Conservation (phyloP, 768 basidiomycete species). For the Suillus spraguei region DNA sequence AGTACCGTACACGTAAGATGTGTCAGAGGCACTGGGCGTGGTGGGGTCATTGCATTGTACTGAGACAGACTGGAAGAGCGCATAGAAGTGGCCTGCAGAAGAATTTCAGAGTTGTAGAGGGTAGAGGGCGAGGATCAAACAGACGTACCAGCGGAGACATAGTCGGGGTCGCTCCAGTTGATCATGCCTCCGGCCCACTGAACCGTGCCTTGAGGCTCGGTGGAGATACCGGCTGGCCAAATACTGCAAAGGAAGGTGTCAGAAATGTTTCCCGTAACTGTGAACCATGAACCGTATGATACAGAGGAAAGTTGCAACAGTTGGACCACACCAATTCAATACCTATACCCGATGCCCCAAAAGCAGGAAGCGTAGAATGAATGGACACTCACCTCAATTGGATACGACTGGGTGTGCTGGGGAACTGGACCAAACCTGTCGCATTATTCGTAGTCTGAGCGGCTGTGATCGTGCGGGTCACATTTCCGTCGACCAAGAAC, state of each 20-base stretch:
- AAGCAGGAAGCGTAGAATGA: background rate
- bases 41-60: constrained; percentile 62
- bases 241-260: constrained; percentile 39
- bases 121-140: background rate
- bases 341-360: background rate
- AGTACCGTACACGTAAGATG: constrained; percentile 64
- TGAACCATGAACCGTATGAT: background rate
- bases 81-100: constrained; percentile 66
- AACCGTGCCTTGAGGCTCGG: constrained; percentile 66
- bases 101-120: constrained; percentile 1
- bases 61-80: constrained; percentile 59
- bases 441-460: constrained; percentile 52
- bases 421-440: constrained; percentile 65
- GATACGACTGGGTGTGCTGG: constrained; percentile 77
- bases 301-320: constrained; percentile 3
- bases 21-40: constrained; percentile 45
- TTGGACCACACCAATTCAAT: background rate
- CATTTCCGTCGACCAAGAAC: constrained; percentile 71
- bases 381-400: constrained; percentile 65
- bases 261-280: background rate
- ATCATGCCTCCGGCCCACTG: constrained; percentile 84
- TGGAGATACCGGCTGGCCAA: constrained; percentile 80
- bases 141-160: constrained; percentile 56
- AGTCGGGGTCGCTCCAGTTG: constrained; percentile 81
- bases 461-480: constrained; percentile 68